Percentiles rank a stretch among this genome's conserved stretches.
Evolutionary conservation across 2,329 filamentous ascomycete genomes (phyloP).

Genomic region (Ophiocordyceps unilateralis): DNA sequence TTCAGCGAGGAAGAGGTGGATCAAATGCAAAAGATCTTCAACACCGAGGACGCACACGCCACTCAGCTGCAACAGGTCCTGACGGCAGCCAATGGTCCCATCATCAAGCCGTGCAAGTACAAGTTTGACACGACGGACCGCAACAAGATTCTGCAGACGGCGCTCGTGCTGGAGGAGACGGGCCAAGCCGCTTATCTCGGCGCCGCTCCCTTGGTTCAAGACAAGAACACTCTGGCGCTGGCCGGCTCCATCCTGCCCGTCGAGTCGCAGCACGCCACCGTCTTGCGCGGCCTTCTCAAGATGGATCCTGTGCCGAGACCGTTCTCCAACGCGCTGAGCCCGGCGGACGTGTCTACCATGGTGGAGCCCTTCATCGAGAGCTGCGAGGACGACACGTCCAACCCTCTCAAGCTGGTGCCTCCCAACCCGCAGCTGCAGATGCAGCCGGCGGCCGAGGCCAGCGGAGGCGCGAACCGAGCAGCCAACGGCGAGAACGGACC

Average conservation of each 20-base stretch:
- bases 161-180: slow-evolving; percentile 53
- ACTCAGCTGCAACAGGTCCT: slow-evolving; percentile 34
- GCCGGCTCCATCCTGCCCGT: slow-evolving; percentile 57
- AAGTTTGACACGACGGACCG: slow-evolving; percentile 55
- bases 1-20: slow-evolving; percentile 17
- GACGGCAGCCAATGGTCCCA: slow-evolving; percentile 41
- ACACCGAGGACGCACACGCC: slow-evolving; percentile 37
- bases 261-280: slow-evolving; percentile 57
- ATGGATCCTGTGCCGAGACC: slow-evolving; percentile 45
- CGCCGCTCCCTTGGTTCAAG: slow-evolving; percentile 46
- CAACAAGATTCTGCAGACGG: slow-evolving; percentile 49
- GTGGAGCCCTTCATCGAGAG: slow-evolving; percentile 55
- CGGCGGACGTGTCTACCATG: slow-evolving; percentile 54
- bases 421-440: slow-evolving; percentile 42
- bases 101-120: slow-evolving; percentile 54
- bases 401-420: slow-evolving; percentile 27
- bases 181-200: slow-evolving; percentile 61
- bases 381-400: slow-evolving; percentile 21
- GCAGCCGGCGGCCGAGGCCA: slow-evolving; percentile 23
- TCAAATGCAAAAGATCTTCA: slow-evolving; percentile 37
- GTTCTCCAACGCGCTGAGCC: slow-evolving; percentile 53
- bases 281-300: slow-evolving; percentile 44
- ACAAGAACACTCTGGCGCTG: slow-evolving; percentile 41
- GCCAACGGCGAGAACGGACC: background rate
- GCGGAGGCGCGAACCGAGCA: slow-evolving; percentile 13